A percentile compares a stretch with the other conserved stretches of the same genome.
Conservation (phyloP, 306 rosid genomes). For the Cicer yamashitae region DNA sequence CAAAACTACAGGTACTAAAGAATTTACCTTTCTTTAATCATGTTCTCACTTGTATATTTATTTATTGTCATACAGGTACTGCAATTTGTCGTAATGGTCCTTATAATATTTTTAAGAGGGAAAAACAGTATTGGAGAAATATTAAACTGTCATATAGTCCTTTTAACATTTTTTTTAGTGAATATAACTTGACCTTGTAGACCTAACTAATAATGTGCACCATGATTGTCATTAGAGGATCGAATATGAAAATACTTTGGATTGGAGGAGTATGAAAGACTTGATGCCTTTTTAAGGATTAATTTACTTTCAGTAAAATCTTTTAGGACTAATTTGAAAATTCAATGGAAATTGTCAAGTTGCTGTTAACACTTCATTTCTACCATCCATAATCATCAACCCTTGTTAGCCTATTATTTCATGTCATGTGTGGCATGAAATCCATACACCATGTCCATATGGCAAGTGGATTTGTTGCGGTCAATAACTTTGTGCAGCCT, state of each 20-base stretch:
- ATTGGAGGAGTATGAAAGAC: no score
- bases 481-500: no score
- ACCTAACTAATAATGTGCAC: not conserved
- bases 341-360: no score
- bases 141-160: not conserved
- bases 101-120: not conserved
- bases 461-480: no score
- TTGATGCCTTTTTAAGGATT: no score
- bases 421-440: not conserved
- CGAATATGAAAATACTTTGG: no score
- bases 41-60: not conserved
- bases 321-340: no score
- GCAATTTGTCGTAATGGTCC: not conserved
- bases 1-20: no score
- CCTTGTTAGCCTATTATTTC: not conserved
- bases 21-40: not conserved
- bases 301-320: no score
- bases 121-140: not conserved
- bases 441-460: not conserved
- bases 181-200: not conserved
- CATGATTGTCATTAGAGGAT: not conserved
- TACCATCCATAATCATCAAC: not conserved
- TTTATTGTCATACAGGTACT: not conserved
- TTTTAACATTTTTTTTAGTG: no score
- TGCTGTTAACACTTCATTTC: not conserved